Percentiles rank a stretch among this genome's conserved stretches.
Conservation (phyloP, 495 filamentous ascomycete species). For the Sporormia fimetaria region DNA sequence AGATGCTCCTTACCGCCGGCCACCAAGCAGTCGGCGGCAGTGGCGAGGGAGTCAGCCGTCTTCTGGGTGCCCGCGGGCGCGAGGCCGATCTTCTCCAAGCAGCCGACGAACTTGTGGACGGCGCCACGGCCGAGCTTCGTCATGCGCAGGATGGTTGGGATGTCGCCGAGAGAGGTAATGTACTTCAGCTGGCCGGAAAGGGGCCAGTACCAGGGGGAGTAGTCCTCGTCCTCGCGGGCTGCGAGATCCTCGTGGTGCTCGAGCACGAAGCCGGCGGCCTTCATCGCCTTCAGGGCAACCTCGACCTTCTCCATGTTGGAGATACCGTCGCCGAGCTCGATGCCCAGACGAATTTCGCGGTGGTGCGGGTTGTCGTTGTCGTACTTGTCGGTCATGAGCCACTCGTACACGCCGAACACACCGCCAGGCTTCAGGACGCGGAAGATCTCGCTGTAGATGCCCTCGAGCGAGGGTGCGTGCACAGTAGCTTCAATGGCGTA, state of each 20-base stretch:
- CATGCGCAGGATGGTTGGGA: constrained; percentile 81
- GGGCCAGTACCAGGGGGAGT: constrained; percentile 90
- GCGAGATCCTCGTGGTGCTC: constrained; percentile 85
- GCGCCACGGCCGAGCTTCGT: constrained; percentile 68
- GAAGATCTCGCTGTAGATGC: constrained; percentile 89
- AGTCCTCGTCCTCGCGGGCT: constrained; percentile 50
- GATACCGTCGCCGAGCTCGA: constrained; percentile 94
- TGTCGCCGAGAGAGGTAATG: constrained; percentile 66
- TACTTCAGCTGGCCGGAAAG: constrained; percentile 72
- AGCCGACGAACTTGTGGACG: constrained; percentile 69
- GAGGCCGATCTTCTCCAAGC: constrained; percentile 61
- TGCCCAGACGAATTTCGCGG: constrained; percentile 82
- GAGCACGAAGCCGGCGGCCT: constrained; percentile 79
- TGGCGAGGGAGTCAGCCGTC: constrained; percentile 79
- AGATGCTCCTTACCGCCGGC: constrained; percentile 84
- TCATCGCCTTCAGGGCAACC: constrained; percentile 74
- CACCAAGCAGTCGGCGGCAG: constrained; percentile 78
- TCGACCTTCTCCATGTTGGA: constrained; percentile 93
- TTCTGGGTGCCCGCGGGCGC: constrained; percentile 84
- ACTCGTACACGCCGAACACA: constrained; percentile 95
- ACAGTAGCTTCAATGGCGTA: constrained; percentile 98
- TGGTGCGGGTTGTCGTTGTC: constrained; percentile 82
- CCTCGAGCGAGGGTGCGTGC: constrained; percentile 88
- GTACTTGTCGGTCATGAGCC: constrained; percentile 97
- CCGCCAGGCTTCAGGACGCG: constrained; percentile 94